These are phyloP conservation scores for Neolentinus lepideus DNA, from an alignment of 1,284 basidiomycete species.

Conservation along the genomic window DNA sequence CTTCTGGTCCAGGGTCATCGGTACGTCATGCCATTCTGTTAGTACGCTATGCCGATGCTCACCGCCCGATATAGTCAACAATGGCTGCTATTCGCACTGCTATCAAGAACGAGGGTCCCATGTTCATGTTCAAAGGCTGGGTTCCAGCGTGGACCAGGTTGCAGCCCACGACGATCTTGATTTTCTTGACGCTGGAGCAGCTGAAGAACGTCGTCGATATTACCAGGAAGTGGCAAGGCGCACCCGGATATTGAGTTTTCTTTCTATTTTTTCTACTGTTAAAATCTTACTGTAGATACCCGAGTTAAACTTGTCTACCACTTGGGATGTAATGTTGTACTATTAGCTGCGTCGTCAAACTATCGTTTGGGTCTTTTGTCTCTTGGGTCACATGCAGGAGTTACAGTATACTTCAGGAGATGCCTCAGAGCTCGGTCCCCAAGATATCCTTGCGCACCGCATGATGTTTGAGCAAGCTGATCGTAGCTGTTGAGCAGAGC, in stretches of 20 bases:
- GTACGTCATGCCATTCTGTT: slow-evolving; percentile 30
- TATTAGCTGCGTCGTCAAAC: too few relatives aligned
- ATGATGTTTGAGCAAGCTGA: too few relatives aligned
- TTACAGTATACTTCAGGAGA: too few relatives aligned
- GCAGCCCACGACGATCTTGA: slow-evolving; percentile 80
- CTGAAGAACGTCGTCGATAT: slow-evolving; percentile 60
- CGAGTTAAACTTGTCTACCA: too few relatives aligned
- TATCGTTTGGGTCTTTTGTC: too few relatives aligned
- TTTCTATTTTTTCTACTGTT: too few relatives aligned
- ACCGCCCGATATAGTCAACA: slow-evolving; percentile 43
- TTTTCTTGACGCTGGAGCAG: slow-evolving; percentile 81
- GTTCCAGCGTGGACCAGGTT: slow-evolving; percentile 79
- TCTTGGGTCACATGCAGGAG: too few relatives aligned
- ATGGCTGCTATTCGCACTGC: slow-evolving; percentile 65
- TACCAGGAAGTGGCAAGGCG: slow-evolving; percentile 13
- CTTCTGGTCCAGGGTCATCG: slow-evolving; percentile 70
- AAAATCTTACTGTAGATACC: too few relatives aligned
- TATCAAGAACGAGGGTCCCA: slow-evolving; percentile 72
- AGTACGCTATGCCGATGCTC: not conserved
- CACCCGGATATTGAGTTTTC: not conserved
- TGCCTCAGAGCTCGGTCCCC: too few relatives aligned
- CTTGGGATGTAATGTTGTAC: too few relatives aligned
- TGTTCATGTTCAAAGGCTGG: slow-evolving; percentile 95
- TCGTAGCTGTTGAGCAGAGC: too few relatives aligned
- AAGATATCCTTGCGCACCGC: too few relatives aligned